Percentiles rank a stretch among this genome's conserved stretches.
Evolutionary conservation across 306 rosid genomes (phyloP).

Genomic region (Chamaecrista fasciculata): DNA sequence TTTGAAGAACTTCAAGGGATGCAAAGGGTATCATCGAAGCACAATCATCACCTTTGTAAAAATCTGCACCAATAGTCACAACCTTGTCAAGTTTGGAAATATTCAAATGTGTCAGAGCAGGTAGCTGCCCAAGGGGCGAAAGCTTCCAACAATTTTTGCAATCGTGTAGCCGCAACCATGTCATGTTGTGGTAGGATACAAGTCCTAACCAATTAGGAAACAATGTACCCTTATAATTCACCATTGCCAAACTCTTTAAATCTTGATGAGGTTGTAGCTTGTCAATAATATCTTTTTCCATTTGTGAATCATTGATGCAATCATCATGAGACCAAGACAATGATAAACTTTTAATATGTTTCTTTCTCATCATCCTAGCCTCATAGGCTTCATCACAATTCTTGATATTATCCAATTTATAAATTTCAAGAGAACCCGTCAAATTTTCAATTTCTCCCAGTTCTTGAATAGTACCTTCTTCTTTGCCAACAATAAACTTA

Average conservation of each 20-base stretch:
- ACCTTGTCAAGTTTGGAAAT: not conserved
- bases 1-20: not conserved
- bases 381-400: not conserved
- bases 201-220: conserved; percentile 10
- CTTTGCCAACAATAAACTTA: not conserved
- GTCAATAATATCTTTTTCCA: not conserved
- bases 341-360: not conserved
- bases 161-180: rapidly evolving
- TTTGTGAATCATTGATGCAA: not conserved
- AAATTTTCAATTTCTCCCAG: not conserved
- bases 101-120: not conserved
- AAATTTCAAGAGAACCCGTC: not conserved
- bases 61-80: not conserved
- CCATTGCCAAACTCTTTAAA: not conserved
- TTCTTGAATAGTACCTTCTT: not conserved
- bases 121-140: conserved; percentile 23
- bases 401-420: not conserved
- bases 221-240: not conserved
- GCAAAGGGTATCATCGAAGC: not conserved
- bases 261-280: not conserved
- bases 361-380: not conserved
- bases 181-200: not conserved
- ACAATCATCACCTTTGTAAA: not conserved
- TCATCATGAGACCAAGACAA: not conserved
- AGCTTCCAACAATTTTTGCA: conserved; percentile 9